Evolutionary conservation across 352 stramenopile genomes (phyloP), one percentile per base, ranked within the genome.

Genomic region (Globisporangium nodosum): DNA sequence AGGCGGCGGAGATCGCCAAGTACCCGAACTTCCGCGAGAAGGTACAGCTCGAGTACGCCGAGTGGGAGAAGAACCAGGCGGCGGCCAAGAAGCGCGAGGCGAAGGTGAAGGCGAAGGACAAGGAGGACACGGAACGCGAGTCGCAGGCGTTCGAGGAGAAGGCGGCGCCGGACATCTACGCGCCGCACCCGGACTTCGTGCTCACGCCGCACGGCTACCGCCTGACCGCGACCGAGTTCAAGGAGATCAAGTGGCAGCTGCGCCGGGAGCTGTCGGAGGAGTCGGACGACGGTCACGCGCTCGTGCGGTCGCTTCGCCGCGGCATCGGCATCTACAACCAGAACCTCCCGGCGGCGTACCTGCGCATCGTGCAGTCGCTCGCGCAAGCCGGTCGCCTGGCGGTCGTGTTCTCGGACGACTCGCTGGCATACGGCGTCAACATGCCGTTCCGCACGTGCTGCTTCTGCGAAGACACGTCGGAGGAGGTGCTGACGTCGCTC

Each of bases 281-380:
- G 21, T 90, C 81, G 8, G 85, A 92, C 54, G 85, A 94, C 56
- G 81, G 82, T 42, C 85, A 94, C 61, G 76, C 83, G 9, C 66
- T 94, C 9, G 83, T 94, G 30, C 85, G 85, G 21, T 92, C 94
- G 56, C 77, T 99, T 37, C 92, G 96, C 65, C 91, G 96, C 73
- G 96, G 96, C 69, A 98, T 99, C 76, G 97, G 92, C 31, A 98
- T 99, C 60, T 99, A 99, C 82, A 98, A 98, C 63, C 96, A 98
- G 69, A 97, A 99, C 70, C 93, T 99, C 61, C 95, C 96, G 11
- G 83, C 84, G 15, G 93, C 92, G 33, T 99, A 99, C 72, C 73
- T 98, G 54, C 85, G 96, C 52, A 85, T 99, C 42, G 96, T 99
- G 45, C 96, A 99, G 74, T 93, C 94, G 39, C 82, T 99, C 46